phyloP scores from a whole-genome alignment of 2,329 filamentous ascomycete species.

The Emmonsiellopsis sp. region DNA sequence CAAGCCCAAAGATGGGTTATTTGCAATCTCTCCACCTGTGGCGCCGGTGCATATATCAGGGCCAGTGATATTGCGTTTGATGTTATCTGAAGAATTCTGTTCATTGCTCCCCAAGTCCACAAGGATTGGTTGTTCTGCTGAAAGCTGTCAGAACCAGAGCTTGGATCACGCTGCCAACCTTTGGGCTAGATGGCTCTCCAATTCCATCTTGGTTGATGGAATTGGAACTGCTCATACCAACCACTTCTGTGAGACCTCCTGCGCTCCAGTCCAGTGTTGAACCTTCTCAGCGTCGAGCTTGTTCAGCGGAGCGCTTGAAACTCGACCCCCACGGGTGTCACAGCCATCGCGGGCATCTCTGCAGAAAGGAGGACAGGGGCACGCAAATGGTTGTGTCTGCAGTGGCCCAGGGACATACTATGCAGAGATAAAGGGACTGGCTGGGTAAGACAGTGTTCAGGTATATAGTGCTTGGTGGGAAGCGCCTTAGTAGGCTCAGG shows the following conservation, averaged over 20 bases:
- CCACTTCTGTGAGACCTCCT: neutral
- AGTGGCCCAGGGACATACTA: too few species aligned
- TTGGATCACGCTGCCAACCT: neutral
- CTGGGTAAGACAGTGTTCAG: too few species aligned
- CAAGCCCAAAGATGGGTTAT: neutral
- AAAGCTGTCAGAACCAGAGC: neutral
- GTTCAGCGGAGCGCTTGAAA: neutral
- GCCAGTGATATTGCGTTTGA: neutral
- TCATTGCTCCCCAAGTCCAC: slow-evolving; percentile 1
- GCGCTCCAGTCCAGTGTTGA: neutral
- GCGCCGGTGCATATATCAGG: neutral
- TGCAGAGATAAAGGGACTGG: too few species aligned
- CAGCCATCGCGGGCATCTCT: neutral
- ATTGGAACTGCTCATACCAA: neutral
- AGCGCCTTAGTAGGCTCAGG: neutral
- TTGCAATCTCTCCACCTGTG: neutral
- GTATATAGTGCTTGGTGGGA: too few species aligned
- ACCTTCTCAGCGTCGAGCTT: neutral
- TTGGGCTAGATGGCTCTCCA: neutral
- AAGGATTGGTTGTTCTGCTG: neutral
- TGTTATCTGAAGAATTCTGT: neutral
- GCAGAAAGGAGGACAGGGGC: neutral
- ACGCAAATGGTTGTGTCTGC: neutral
- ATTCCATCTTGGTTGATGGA: neutral
- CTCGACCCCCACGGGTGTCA: neutral